Base-by-base conservation (phyloP, 2,329 filamentous ascomycete species). In the Ophiostoma ips region DNA sequence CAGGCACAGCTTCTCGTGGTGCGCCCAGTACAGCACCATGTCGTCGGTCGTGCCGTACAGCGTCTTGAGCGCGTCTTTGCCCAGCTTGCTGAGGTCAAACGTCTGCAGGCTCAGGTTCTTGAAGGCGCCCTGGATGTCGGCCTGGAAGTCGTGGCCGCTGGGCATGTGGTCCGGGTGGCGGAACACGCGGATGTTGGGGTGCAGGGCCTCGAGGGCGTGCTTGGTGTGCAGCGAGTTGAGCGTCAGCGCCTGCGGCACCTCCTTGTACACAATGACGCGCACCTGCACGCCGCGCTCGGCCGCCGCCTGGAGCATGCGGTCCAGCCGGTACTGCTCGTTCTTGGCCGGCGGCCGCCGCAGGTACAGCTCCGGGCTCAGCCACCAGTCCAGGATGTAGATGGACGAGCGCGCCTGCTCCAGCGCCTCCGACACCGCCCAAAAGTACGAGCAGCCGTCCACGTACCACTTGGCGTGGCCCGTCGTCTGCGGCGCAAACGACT, bases 191-290 rank as follows among this genome's bases (percentile, higher is more conserved):
- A 95, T 92, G 60, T 94, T 94, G 9, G 79, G 79, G 60, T 92
- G 86, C 34, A 90, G 71, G 8, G 68, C 73, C 62, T 95, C 87
- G 30, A 95, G 69, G 38, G 75, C 72, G 60, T 87, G 79, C 60
- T 90, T 92, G 5, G 87, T 94, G 61, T 94, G 87, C 58, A 80
- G 31, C 11, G 52, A 53, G 52, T 53, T 53, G 19, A 53, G 71
- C 37, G 84, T 88, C 59, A 94, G 67, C 36, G 87, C 84, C 60
- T 87, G 83, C 3, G 84, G 79, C 8, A 90, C 85, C 66, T 95
- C 89, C 67, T 94, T 95, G 69, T 95, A 95, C 11, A 95, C 86
- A 49, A 95, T 88, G 48, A 94, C 73, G 58, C 89, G 83, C 58
- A 95, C 73, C 58, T 83, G 79, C 43, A 95, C 88, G 38, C 88